Base-by-base conservation (phyloP, 2,329 filamentous ascomycete species). In the Epichloe uncinata region DNA sequence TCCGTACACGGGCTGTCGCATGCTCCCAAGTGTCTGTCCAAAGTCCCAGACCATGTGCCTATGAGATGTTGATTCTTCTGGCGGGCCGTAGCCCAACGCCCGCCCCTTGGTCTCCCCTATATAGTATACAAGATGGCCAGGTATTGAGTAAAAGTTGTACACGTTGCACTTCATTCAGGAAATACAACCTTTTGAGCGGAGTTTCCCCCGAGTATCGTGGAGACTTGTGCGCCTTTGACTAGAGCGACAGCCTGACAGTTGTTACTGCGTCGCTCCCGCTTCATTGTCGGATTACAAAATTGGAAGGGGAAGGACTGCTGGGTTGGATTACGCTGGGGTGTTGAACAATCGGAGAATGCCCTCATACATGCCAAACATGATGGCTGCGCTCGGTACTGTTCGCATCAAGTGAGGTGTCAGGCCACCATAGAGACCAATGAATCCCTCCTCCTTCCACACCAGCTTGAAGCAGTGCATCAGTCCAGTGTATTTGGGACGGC, bases 341-440 rank as follows among this genome's bases (percentile, higher is more conserved):
- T 70, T 60, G 52, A 74, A 71, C 5, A 76, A 57, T 5, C 70
- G 69, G 33, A 80, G 65, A 42, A 80, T 79, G 49, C 70, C 74
- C 61, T 81, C 77, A 60, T 81, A 95, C 73, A 93, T 93, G 67
- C 88, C 89, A 66, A 96, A 95, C 86, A 95, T 96, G 65, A 97
- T 95, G 57, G 87, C 89, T 7, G 91, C 89, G 58, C 86, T 93
- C 1, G 91, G 91, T 5, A 96, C 90, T 6, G 90, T 90, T 54
- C 90, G 78, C 67, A 96, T 79, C 60, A 97, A 79, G 64, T 97
- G 91, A 44, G 91, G 89, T 13, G 90, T 94, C 60, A 97, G 73
- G 16, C 90, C 90, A 50, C 91, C 90, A 62, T 96, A 97, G 54
- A 97, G 73, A 34, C 84, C 86, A 44, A 82, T 79, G 66, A 95